Conservation (phyloP, 2,329 filamentous ascomycete species). For the Neopestalotiopsis rosae region DNA sequence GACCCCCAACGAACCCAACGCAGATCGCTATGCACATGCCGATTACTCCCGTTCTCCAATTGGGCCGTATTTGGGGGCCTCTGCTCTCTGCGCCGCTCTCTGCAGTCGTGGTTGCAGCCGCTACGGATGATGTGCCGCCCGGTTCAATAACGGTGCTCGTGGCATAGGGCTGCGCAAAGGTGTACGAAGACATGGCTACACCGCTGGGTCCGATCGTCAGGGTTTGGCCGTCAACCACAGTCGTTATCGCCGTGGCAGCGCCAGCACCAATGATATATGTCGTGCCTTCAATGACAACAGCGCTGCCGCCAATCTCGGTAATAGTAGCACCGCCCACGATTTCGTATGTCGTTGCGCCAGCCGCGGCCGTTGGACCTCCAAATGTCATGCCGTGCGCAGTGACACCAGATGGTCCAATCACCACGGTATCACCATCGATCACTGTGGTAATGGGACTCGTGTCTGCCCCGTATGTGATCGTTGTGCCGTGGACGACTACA, state of each 20-base stretch:
- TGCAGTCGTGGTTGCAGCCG: slow-evolving; percentile 26
- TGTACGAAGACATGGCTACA: slow-evolving; percentile 52
- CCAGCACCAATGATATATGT: slow-evolving; percentile 58
- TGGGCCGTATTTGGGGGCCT: slow-evolving; percentile 22
- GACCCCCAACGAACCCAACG: slow-evolving; percentile 39
- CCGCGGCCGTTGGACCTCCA: slow-evolving; percentile 45
- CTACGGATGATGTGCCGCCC: slow-evolving; percentile 30
- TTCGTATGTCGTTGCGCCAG: slow-evolving; percentile 46
- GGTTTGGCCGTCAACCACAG: slow-evolving; percentile 53
- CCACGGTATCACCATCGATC: slow-evolving; percentile 56
- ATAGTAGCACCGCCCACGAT: slow-evolving; percentile 59
- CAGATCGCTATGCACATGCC: slow-evolving; percentile 44
- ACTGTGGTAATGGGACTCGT: slow-evolving; percentile 41
- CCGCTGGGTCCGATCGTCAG: slow-evolving; percentile 57
- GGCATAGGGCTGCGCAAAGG: slow-evolving; percentile 51
- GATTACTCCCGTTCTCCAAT: slow-evolving; percentile 23
- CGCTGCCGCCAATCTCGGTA: slow-evolving; percentile 52
- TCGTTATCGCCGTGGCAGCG: slow-evolving; percentile 45
- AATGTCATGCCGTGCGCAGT: slow-evolving; percentile 46
- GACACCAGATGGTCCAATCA: slow-evolving; percentile 53
- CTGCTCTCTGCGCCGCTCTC: slow-evolving; percentile 31
- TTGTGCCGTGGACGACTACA: slow-evolving; percentile 47
- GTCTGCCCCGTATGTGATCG: slow-evolving; percentile 50
- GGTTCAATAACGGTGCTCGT: slow-evolving; percentile 47
- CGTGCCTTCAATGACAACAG: slow-evolving; percentile 53